Evolutionary conservation across 192 early-diverging fungal genomes (phyloP).

Genomic region (Funneliformis mosseae): DNA sequence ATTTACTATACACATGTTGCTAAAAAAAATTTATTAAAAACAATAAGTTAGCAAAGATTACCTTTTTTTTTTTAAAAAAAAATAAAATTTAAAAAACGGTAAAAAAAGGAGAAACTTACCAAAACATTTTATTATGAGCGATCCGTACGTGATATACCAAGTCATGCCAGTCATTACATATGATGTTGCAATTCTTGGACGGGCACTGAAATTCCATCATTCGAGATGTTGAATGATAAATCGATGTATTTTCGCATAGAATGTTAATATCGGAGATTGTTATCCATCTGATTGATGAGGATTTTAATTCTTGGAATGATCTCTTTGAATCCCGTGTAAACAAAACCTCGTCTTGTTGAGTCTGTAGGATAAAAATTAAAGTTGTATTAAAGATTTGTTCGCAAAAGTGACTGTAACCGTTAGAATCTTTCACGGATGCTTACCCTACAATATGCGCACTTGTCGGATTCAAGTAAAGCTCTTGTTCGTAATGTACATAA

Average conservation of each 20-base stretch:
- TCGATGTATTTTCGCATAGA: neutral
- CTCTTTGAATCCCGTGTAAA: neutral
- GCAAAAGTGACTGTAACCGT: too few species aligned
- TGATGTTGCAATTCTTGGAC: neutral
- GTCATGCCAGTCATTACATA: neutral
- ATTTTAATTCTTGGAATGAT: neutral
- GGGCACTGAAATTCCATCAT: conserved; percentile 7
- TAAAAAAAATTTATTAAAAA: neutral
- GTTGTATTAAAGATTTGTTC: too few species aligned
- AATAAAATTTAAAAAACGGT: neutral
- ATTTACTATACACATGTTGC: neutral
- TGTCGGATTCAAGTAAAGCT: neutral
- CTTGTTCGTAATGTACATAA: neutral
- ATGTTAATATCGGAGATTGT: neutral
- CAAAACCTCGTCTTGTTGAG: conserved; percentile 1
- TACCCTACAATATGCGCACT: conserved; percentile 12
- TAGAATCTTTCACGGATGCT: neutral
- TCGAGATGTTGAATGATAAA: neutral
- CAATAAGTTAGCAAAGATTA: neutral
- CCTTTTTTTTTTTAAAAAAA: neutral
- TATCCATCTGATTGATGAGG: neutral
- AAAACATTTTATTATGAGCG: conserved; percentile 19
- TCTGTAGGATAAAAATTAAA: neutral
- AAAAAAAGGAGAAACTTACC: neutral
- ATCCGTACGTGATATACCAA: neutral